Base-by-base conservation (phyloP, 192 early-diverging fungal species). In the Lobosporangium transversale region DNA sequence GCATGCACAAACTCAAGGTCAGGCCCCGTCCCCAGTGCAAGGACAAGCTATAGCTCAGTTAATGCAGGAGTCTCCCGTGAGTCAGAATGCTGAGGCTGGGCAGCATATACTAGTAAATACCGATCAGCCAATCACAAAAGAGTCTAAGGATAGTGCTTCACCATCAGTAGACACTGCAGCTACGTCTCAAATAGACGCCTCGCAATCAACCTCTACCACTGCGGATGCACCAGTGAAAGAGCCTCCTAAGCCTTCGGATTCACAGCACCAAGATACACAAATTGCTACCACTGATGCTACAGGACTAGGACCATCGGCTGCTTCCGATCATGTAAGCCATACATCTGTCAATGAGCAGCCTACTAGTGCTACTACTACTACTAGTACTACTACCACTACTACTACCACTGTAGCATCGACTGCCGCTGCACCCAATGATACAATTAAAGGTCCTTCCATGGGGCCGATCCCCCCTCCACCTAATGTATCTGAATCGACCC, bases 401-500 rank as follows among this genome's bases (percentile, higher is more conserved):
- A 14, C 44, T 12, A 12, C 21, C 4, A 20, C 23, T 12, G 29
- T 3, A 4, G 21, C 24, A 36, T 23, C 48, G 9, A 4, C 58
- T 51, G 35, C 60, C 4, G 37, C 60, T 9, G 47, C 53, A 29
- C 42, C 29, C 2, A 52, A 53, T 48, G 67, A 20, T 21, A 31
- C n/a, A 27, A 29, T 6, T 11, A 63, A 53, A 30, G 66, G 2
- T 8, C 52, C 49, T 36, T 24, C 58, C 21, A 18, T 35, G 21
- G 55, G 9, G 2, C 68, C 52, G 23, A 5, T 60, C 37, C 21
- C 66, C 1, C 52, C 66, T 2, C n/a, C n/a, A n/a, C 23, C 53
- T 37, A 44, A 42, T 30, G 53, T 21, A 31, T 26, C 59, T 17
- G 58, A 68, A 45, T 66, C 62, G 24, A 68, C 62, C 20, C 27